Conservation (phyloP, 2,329 filamentous ascomycete genomes). For the Sporothrix luriei region DNA sequence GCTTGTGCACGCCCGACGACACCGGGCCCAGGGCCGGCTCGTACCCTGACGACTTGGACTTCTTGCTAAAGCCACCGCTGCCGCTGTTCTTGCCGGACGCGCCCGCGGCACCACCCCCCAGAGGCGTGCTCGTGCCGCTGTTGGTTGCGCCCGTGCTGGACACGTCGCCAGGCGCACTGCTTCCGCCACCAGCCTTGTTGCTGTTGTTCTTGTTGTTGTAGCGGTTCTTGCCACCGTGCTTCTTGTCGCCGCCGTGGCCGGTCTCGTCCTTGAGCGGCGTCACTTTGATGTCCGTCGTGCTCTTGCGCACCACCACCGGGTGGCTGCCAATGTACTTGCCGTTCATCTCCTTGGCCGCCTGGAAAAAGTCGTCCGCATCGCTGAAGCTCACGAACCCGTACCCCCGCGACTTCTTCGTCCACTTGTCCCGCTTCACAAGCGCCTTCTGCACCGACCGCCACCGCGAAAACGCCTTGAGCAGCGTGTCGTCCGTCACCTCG, state of each 20-base stretch:
- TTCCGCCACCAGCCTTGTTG: slow-evolving; percentile 41
- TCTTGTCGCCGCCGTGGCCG: slow-evolving; percentile 50
- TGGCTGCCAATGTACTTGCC: slow-evolving; percentile 99
- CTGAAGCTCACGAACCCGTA: slow-evolving; percentile 97
- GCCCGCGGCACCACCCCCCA: slow-evolving; percentile 40
- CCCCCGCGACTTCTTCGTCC: slow-evolving; percentile 92
- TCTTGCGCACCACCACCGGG: slow-evolving; percentile 82
- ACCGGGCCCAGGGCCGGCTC: slow-evolving; percentile 57
- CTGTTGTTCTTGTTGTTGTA: slow-evolving; percentile 48
- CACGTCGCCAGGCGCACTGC: slow-evolving; percentile 36
- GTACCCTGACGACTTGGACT: slow-evolving; percentile 40
- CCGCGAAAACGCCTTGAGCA: slow-evolving; percentile 88
- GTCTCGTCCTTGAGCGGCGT: slow-evolving; percentile 66
- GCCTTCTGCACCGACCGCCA: slow-evolving; percentile 91
- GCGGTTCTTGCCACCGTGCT: slow-evolving; percentile 44
- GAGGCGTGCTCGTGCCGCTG: slow-evolving; percentile 38
- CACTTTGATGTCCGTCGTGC: slow-evolving; percentile 87
- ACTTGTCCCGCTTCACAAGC: slow-evolving; percentile 90
- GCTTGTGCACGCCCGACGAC: slow-evolving; percentile 61
- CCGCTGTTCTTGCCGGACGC: slow-evolving; percentile 40
- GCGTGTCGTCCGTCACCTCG: slow-evolving; percentile 93
- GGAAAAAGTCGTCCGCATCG: slow-evolving; percentile 94
- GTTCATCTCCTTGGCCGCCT: slow-evolving; percentile 96
- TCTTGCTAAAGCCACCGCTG: slow-evolving; percentile 40
- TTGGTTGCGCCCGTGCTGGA: slow-evolving; percentile 37